phyloP scores from a whole-genome alignment of 345 rosid species.

The Acer campestre region DNA sequence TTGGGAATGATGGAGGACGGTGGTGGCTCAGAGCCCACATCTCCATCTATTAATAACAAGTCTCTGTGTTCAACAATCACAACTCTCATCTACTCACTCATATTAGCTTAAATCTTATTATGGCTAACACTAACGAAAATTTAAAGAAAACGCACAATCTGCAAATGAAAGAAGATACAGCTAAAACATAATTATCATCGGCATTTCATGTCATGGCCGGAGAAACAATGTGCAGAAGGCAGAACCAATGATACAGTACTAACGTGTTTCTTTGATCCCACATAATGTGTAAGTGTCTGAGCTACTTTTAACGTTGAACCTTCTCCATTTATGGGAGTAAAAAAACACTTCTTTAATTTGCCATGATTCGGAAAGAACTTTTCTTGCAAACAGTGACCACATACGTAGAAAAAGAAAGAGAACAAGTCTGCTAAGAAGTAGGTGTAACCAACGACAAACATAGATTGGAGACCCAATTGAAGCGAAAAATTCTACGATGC shows the following conservation, averaged over 20 bases:
- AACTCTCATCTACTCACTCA: not conserved
- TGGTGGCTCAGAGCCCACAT: conserved; percentile 20
- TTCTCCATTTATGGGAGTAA: not conserved
- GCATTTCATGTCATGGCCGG: not conserved
- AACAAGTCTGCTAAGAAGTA: not conserved
- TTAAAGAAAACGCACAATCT: not conserved
- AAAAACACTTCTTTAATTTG: too few species aligned
- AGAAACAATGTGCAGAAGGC: not conserved
- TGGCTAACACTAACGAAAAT: not conserved
- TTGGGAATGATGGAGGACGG: conserved; percentile 15
- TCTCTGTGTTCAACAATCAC: conserved; percentile 9
- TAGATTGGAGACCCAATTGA: too few species aligned
- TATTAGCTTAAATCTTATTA: not conserved
- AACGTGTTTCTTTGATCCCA: not conserved
- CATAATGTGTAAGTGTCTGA: too few species aligned
- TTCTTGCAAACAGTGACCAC: not conserved
- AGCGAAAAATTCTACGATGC: too few species aligned
- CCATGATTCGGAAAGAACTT: too few species aligned
- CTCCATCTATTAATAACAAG: conserved; percentile 13
- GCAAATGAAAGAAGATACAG: not conserved
- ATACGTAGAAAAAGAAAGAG: not conserved
- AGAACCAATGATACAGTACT: not conserved
- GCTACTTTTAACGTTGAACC: not conserved
- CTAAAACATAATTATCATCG: not conserved
- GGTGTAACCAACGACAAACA: too few species aligned